Percentiles rank a stretch among this genome's conserved stretches.
Evolutionary conservation across 148 eudicot genomes (phyloP).

Genomic region (Rhododendron henanense): DNA sequence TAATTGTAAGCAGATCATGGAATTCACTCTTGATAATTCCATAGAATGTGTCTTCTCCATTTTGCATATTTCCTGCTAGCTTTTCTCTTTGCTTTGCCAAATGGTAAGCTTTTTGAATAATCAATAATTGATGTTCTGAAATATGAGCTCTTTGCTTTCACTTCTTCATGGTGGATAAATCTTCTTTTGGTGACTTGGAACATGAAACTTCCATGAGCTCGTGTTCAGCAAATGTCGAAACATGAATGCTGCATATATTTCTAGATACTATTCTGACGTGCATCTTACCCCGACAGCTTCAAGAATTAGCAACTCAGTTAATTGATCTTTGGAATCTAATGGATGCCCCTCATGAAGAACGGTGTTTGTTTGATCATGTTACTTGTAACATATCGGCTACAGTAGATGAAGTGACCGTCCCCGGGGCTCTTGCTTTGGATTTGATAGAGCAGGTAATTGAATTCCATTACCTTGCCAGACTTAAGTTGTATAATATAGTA

Average conservation of each 20-base stretch:
- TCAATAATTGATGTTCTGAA: not conserved
- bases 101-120: not conserved
- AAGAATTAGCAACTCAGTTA: slow-evolving; percentile 82
- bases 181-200: not conserved
- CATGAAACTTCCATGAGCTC: not conserved
- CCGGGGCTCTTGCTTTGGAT: slow-evolving; percentile 93
- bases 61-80: not conserved
- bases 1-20: not conserved
- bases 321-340: slow-evolving; percentile 93
- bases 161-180: not conserved
- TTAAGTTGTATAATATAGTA: not conserved
- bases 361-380: slow-evolving; percentile 84
- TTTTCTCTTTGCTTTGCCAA: not conserved
- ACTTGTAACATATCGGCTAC: slow-evolving; percentile 87
- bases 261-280: not conserved
- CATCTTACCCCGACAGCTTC: slow-evolving; percentile 52
- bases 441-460: slow-evolving; percentile 78
- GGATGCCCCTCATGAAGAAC: slow-evolving; percentile 82
- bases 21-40: not conserved
- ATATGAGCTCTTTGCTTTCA: not conserved
- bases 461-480: not conserved
- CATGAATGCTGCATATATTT: not conserved
- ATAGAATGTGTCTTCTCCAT: too few species aligned
- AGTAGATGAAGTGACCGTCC: slow-evolving; percentile 76
- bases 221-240: not conserved